A percentile compares a stretch with the other conserved stretches of the same genome.
Conservation (phyloP, 2,329 filamentous ascomycete species). For the Juglanconis sp. region DNA sequence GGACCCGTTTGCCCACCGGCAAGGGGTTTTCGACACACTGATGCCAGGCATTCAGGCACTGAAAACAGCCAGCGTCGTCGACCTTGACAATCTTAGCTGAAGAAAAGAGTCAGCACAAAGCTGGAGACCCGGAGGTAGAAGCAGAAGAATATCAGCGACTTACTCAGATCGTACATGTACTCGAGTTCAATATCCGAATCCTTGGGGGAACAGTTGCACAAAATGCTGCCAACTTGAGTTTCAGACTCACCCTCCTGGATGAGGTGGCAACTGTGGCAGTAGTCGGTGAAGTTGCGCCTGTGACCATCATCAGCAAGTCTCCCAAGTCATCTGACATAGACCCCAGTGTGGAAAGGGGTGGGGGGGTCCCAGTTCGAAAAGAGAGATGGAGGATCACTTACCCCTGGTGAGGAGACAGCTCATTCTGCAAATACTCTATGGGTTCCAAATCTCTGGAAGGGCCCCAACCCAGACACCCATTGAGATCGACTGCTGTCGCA, state of each 20-base stretch:
- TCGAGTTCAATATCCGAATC: not conserved
- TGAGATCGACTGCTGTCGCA: constrained; percentile 3
- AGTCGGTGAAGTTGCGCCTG: constrained; percentile 6
- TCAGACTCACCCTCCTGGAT: not conserved
- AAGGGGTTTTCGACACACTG: not conserved
- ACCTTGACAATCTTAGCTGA: not conserved
- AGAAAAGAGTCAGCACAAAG: not conserved
- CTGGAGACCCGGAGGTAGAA: too few species aligned
- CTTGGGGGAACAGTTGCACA: constrained; percentile 6
- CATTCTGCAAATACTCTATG: not conserved
- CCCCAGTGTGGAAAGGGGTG: too few species aligned
- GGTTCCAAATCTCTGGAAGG: not conserved
- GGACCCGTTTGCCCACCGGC: not conserved
- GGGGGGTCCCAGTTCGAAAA: not conserved
- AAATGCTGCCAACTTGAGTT: not conserved
- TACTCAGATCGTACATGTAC: constrained; percentile 12
- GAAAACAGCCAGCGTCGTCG: constrained; percentile 7
- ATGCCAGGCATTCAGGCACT: constrained; percentile 1
- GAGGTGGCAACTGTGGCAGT: constrained; percentile 4
- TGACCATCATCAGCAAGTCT: not conserved
- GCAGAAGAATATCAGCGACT: not conserved
- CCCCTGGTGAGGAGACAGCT: not conserved
- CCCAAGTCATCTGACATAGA: not conserved
- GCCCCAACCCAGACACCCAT: constrained; percentile 10
- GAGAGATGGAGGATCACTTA: not conserved